Percentiles rank a stretch among this genome's conserved stretches.
phyloP scores from a whole-genome alignment of 176 grass and related monocot genomes.

The maize (Zea mays) region Zm-B73-REFERENCE-NAM-5.0 NC_050101.1:141170001-141170500 shows the following conservation, averaged over 20 bases:
- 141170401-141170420: conserved; percentile 59
- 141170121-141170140: not conserved
- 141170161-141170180: not conserved
- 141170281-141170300: conserved; percentile 17
- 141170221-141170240: conserved; percentile 7
- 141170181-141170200: not conserved
- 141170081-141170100: not conserved
- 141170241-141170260: not conserved
- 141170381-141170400: conserved; percentile 63
- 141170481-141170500: conserved; percentile 79
- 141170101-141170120: not conserved
- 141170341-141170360: conserved; percentile 92
- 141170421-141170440: conserved; percentile 78
- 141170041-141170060: too few species aligned
- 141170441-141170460: conserved; percentile 84
- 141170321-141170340: conserved; percentile 83
- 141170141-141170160: not conserved
- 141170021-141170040: too few species aligned
- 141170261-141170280: not conserved
- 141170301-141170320: conserved; percentile 70
- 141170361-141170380: conserved; percentile 70
- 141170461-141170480: conserved; percentile 77
- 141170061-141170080: not conserved
- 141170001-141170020: too few species aligned
- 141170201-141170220: conserved; percentile 9